phyloP scores from a whole-genome alignment of 2,329 filamentous ascomycete genomes.

The Orbilia brochopaga region DNA sequence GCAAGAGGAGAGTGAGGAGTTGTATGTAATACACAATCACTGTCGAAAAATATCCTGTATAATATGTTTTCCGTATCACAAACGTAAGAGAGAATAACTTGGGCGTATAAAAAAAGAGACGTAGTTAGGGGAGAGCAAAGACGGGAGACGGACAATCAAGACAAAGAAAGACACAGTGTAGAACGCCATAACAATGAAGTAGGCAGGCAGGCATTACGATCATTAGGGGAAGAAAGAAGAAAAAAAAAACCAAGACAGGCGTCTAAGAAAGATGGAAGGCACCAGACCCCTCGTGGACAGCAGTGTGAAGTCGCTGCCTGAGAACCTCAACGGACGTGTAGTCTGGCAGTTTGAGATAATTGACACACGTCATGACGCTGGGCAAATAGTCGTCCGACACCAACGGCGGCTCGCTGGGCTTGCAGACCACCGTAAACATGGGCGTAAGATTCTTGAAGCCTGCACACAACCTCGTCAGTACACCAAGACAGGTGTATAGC shows the following conservation, averaged over 20 bases:
- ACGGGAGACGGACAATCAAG: constrained; percentile 3
- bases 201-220: constrained; percentile 19
- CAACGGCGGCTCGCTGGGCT: constrained; percentile 93
- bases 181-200: constrained; percentile 42
- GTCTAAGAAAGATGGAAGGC: constrained; percentile 90
- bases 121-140: neutral
- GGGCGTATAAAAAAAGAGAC: constrained; percentile 6
- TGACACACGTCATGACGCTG: constrained; percentile 99
- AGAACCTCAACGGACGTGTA: constrained; percentile 81
- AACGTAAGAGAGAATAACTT: neutral
- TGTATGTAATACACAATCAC: neutral
- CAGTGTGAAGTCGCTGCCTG: constrained; percentile 77
- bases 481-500: constrained; percentile 28
- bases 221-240: constrained; percentile 10
- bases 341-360: constrained; percentile 96
- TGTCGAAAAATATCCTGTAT: neutral
- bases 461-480: constrained; percentile 58
- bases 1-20: neutral
- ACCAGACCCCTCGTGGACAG: constrained; percentile 93
- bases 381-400: constrained; percentile 97
- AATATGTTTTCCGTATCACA: constrained; percentile 7
- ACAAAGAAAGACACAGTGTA: constrained; percentile 9
- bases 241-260: neutral
- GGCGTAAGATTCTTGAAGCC: constrained; percentile 96
- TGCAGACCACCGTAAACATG: constrained; percentile 99